These are phyloP conservation scores for Candida anglica DNA, from an alignment of 805 yeast genomes.

Conservation along the genomic window DNA sequence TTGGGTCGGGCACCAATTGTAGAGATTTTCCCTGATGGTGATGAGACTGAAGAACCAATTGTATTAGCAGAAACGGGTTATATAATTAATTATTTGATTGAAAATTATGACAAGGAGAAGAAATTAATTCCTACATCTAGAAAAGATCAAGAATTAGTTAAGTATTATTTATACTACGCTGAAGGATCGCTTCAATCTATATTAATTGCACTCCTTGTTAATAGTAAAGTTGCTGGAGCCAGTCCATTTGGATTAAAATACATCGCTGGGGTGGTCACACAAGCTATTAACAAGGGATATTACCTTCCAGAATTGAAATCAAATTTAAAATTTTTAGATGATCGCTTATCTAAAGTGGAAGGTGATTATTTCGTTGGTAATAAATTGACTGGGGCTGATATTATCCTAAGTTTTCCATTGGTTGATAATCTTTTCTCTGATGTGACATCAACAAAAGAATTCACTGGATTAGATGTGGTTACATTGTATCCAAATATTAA, in stretches of 20 bases:
- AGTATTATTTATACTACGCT: slow-evolving; percentile 51
- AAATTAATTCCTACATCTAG: slow-evolving; percentile 34
- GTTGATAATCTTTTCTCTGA: slow-evolving; percentile 9
- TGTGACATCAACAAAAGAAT: slow-evolving; percentile 10
- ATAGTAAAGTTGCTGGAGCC: background rate
- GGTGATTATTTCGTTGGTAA: slow-evolving; percentile 19
- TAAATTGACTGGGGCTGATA: slow-evolving; percentile 19
- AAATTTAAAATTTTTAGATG: slow-evolving; percentile 26
- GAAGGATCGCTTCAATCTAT: slow-evolving; percentile 61
- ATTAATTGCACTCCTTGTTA: slow-evolving; percentile 26
- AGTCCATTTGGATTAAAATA: slow-evolving; percentile 20
- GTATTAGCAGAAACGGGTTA: slow-evolving; percentile 57
- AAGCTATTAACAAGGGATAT: slow-evolving; percentile 20
- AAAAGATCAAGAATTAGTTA: slow-evolving; percentile 40
- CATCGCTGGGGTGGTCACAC: slow-evolving; percentile 17
- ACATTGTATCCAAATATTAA: background rate
- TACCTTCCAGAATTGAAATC: slow-evolving; percentile 19
- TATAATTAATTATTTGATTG: slow-evolving; percentile 49
- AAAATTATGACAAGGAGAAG: slow-evolving; percentile 42
- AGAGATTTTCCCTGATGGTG: slow-evolving; percentile 21
- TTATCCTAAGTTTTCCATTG: slow-evolving; percentile 18
- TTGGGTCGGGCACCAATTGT: slow-evolving; percentile 32
- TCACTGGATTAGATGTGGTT: slow-evolving; percentile 4
- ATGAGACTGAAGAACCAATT: slow-evolving; percentile 8
- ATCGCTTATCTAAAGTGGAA: slow-evolving; percentile 15